These are phyloP conservation scores for Rhodotorula sp. DNA, from an alignment of 1,284 basidiomycete genomes.

Conservation along the genomic window DNA sequence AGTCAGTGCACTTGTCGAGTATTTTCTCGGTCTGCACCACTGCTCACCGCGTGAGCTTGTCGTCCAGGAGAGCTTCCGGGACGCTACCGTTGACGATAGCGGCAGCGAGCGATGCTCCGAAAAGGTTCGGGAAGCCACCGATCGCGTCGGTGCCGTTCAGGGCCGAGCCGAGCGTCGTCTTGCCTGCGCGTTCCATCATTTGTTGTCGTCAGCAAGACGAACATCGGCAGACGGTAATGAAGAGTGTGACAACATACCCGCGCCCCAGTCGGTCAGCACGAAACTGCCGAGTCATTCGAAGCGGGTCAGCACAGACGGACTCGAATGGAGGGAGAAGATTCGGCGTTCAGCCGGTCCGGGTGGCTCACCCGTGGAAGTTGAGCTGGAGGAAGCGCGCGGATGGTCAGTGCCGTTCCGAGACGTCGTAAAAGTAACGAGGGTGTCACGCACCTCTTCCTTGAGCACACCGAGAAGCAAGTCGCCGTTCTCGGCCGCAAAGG, in stretches of 20 bases:
- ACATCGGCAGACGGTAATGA: too few species aligned
- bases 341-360: too few species aligned
- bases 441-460: conserved; percentile 12
- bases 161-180: conserved; percentile 8
- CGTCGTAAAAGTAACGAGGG: neutral
- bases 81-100: conserved; percentile 48
- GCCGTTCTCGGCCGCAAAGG: conserved; percentile 1
- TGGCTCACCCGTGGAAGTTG: neutral
- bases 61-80: conserved; percentile 44
- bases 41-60: conserved; percentile 45
- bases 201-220: neutral
- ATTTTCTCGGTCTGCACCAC: too few species aligned
- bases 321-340: too few species aligned
- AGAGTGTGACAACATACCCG: too few species aligned
- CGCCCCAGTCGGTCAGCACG: neutral
- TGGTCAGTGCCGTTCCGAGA: neutral
- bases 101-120: conserved; percentile 25
- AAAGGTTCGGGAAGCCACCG: conserved; percentile 7
- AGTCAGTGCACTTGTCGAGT: too few species aligned
- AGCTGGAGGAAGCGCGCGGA: neutral
- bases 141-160: conserved; percentile 6
- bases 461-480: neutral
- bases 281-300: too few species aligned
- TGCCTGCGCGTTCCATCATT: conserved; percentile 13
- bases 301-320: too few species aligned